A percentile compares a stretch with the other conserved stretches of the same genome.
These are phyloP conservation scores for Xylaria curta DNA, from an alignment of 495 filamentous ascomycete species.

Conservation along the genomic window DNA sequence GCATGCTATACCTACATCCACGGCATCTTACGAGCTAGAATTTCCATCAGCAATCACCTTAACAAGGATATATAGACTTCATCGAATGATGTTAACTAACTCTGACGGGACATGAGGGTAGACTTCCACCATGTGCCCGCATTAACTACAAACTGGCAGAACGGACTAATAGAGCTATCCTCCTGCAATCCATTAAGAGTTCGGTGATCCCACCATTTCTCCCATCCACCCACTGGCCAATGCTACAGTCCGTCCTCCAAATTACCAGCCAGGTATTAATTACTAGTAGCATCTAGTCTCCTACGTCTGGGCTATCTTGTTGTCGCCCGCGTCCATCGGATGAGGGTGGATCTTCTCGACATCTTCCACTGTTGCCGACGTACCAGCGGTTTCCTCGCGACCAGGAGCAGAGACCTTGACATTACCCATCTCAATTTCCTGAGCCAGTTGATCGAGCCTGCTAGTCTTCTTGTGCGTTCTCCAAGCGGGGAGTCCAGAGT, in stretches of 20 bases:
- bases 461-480: conserved; percentile 47
- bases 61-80: background rate
- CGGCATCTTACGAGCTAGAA: background rate
- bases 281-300: background rate
- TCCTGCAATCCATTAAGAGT: background rate
- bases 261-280: background rate
- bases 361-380: background rate
- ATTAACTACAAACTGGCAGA: background rate
- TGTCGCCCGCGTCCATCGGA: background rate
- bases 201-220: background rate
- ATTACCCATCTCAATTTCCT: conserved; percentile 59
- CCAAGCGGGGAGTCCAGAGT: conserved; percentile 59
- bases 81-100: too few relatives aligned
- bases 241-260: background rate
- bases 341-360: background rate
- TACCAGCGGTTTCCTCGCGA: background rate
- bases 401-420: conserved; percentile 29
- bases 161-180: background rate
- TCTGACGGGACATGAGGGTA: background rate
- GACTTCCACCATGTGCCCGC: background rate
- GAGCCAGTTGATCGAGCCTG: conserved; percentile 55
- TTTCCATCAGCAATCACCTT: background rate
- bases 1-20: too few relatives aligned
- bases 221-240: background rate
- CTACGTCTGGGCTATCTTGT: background rate